phyloP scores from a whole-genome alignment of 495 filamentous ascomycete species.

The Neurospora sp. region DNA sequence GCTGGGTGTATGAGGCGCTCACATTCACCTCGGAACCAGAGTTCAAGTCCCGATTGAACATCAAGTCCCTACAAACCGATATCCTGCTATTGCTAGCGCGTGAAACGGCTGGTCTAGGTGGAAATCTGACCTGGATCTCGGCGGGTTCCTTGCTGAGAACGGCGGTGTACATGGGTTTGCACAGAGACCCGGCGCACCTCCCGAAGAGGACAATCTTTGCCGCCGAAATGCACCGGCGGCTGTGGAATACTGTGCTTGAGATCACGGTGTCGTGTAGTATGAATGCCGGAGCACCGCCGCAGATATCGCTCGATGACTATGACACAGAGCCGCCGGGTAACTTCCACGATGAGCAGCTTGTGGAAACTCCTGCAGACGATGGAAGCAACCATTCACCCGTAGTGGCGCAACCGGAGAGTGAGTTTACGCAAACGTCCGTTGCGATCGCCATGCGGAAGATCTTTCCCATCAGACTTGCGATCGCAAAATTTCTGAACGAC shows the following conservation, averaged over 20 bases:
- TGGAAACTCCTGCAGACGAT: background rate
- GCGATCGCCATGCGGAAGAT: conserved; percentile 36
- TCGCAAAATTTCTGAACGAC: conserved; percentile 38
- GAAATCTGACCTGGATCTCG: conserved; percentile 11
- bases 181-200: conserved; percentile 12
- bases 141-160: conserved; percentile 10
- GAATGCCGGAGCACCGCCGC: conserved; percentile 43
- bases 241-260: conserved; percentile 56
- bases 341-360: conserved; percentile 33
- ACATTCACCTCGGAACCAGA: conserved; percentile 14
- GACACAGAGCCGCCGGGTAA: conserved; percentile 42
- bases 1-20: conserved; percentile 18
- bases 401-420: conserved; percentile 20
- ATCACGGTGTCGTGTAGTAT: conserved; percentile 42
- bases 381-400: background rate
- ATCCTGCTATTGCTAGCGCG: conserved; percentile 14
- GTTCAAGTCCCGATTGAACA: conserved; percentile 10
- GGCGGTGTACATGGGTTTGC: conserved; percentile 20
- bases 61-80: conserved; percentile 9
- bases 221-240: conserved; percentile 49
- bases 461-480: conserved; percentile 36
- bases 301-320: conserved; percentile 31
- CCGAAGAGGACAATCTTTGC: conserved; percentile 24
- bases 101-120: conserved; percentile 8
- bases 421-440: conserved; percentile 35